A percentile compares a stretch with the other conserved stretches of the same genome.
phyloP scores from a whole-genome alignment of 2,329 filamentous ascomycete species.

The Alternaria rosae region DNA sequence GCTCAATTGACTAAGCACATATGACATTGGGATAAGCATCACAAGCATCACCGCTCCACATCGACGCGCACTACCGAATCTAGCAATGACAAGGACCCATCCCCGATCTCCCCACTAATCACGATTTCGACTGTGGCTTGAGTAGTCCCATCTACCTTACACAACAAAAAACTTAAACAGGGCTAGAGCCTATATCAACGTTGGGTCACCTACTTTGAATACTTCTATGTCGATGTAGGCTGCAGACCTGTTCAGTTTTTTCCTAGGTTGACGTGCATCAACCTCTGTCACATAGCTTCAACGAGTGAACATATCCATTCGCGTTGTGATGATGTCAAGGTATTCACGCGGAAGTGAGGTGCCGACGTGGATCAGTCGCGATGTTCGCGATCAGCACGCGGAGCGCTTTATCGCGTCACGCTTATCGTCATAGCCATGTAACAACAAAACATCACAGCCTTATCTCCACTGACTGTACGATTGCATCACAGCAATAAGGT shows the following conservation, averaged over 20 bases:
- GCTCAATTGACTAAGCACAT: not conserved
- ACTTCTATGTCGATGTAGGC: too few species aligned
- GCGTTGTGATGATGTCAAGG: not conserved
- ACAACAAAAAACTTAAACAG: too few species aligned
- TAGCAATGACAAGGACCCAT: fast-evolving
- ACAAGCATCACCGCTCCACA: not conserved
- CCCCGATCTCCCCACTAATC: not conserved
- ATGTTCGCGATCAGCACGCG: not conserved
- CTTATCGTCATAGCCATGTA: constrained; percentile 2
- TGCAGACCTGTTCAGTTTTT: too few species aligned
- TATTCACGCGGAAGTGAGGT: not conserved
- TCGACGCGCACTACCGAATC: not conserved
- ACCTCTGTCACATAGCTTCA: not conserved
- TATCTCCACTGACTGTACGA: not conserved
- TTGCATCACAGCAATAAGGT: not conserved
- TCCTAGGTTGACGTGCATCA: too few species aligned
- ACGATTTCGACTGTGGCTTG: not conserved
- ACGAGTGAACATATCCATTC: not conserved
- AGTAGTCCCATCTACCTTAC: fast-evolving
- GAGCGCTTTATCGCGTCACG: not conserved
- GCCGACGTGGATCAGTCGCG: not conserved
- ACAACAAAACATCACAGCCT: not conserved
- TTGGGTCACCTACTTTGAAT: too few species aligned
- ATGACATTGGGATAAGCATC: fast-evolving
- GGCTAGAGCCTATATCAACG: too few species aligned